A percentile compares a stretch with the other conserved stretches of the same genome.
Evolutionary conservation across 2,329 filamentous ascomycete species (phyloP).

Genomic region (Simplicillium aogashimaense): DNA sequence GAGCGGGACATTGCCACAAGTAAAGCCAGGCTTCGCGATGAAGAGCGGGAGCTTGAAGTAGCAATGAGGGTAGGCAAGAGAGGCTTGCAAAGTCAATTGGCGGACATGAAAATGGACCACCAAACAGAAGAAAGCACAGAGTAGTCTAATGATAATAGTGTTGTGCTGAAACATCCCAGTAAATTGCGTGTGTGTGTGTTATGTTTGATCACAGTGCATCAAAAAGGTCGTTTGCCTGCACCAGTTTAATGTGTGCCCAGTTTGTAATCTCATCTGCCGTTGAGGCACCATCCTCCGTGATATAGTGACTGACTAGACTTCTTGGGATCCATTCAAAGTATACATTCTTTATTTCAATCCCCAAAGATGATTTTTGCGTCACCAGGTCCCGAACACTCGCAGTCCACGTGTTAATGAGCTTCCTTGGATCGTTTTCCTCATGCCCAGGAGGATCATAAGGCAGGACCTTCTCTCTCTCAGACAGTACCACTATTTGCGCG

Average conservation of each 20-base stretch:
- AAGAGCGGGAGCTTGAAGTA: constrained; percentile 56
- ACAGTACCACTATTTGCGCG: constrained; percentile 42
- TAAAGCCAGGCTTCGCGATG: constrained; percentile 52
- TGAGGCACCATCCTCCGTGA: constrained; percentile 42
- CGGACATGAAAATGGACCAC: constrained; percentile 16
- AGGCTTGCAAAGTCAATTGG: constrained; percentile 53
- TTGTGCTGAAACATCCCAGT: not conserved
- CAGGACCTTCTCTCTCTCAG: constrained; percentile 50
- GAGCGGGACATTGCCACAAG: constrained; percentile 49
- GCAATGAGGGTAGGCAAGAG: constrained; percentile 61
- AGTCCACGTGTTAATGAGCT: constrained; percentile 40
- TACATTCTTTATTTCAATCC: constrained; percentile 33
- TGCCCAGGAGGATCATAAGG: constrained; percentile 30
- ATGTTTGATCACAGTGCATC: constrained; percentile 21
- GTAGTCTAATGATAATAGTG: constrained; percentile 6
- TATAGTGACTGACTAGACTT: constrained; percentile 38
- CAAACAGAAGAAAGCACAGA: constrained; percentile 10
- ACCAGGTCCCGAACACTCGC: no score
- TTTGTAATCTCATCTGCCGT: constrained; percentile 25
- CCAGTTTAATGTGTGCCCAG: constrained; percentile 24
- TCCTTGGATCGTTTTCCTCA: constrained; percentile 38
- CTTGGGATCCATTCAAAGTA: constrained; percentile 53
- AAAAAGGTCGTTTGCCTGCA: constrained; percentile 31
- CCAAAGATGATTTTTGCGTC: constrained; percentile 4
- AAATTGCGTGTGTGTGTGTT: not conserved